Percentiles rank a stretch among this genome's conserved stretches.
Conservation (phyloP, 1,284 basidiomycete genomes). For the Ceratobasidium theobromae region DNA sequence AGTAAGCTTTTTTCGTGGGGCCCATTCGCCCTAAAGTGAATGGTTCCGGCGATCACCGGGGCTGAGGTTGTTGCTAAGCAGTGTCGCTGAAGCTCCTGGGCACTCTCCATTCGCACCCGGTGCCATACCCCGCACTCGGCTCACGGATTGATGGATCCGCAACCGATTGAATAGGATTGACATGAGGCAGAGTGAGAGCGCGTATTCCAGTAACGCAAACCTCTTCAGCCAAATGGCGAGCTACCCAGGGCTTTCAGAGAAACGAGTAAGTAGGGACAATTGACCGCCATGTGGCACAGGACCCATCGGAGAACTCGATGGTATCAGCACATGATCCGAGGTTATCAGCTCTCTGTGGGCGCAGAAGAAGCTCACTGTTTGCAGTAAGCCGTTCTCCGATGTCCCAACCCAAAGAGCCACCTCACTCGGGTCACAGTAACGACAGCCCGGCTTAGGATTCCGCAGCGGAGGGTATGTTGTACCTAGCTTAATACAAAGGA, state of each 20-base stretch:
- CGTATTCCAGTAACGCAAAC: constrained; percentile 10
- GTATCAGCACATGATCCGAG: constrained; percentile 27
- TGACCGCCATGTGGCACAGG: constrained; percentile 25
- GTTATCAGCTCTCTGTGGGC: constrained; percentile 19
- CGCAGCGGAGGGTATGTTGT: neutral
- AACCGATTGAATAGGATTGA: constrained; percentile 19
- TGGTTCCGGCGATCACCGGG: constrained; percentile 24
- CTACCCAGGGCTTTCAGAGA: constrained; percentile 5
- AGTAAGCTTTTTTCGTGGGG: neutral
- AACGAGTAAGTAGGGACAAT: constrained; percentile 12
- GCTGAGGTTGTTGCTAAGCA: neutral
- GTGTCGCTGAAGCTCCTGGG: constrained; percentile 9
- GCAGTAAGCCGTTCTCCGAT: constrained; percentile 18
- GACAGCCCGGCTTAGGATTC: constrained; percentile 1
- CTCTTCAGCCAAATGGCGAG: constrained; percentile 20
- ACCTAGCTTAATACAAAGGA: neutral
- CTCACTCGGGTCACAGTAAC: neutral
- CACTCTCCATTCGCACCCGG: constrained; percentile 24
- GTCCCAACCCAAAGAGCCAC: neutral
- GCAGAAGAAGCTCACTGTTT: constrained; percentile 29
- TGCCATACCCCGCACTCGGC: neutral
- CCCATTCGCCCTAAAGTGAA: neutral
- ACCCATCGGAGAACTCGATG: constrained; percentile 28
- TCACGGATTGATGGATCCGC: neutral
- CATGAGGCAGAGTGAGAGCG: constrained; percentile 22